phyloP scores from a whole-genome alignment of 768 basidiomycete species.

The Gloeophyllum trabeum region DNA sequence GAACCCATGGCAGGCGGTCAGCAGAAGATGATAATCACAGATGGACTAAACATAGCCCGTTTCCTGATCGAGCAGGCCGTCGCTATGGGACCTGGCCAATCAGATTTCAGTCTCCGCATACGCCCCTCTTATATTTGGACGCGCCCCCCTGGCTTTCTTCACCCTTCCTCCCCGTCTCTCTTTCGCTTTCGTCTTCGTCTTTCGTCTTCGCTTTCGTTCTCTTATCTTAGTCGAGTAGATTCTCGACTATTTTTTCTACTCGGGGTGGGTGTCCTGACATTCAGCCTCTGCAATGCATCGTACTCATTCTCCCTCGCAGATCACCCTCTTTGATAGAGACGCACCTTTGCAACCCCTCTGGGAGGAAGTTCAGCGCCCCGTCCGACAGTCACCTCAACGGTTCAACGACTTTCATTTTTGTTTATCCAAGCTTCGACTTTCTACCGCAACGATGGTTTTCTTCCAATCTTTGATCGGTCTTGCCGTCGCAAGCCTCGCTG shows the following conservation, averaged over 20 bases:
- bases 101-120: too few species aligned
- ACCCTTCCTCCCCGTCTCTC: conserved; percentile 17
- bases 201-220: conserved; percentile 17
- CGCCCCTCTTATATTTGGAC: too few species aligned
- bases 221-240: conserved; percentile 54
- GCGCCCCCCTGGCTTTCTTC: conserved; percentile 13
- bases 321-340: conserved; percentile 69
- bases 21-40: too few species aligned
- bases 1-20: too few species aligned
- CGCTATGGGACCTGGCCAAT: too few species aligned
- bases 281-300: conserved; percentile 1
- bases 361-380: conserved; percentile 38
- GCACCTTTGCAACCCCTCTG: conserved; percentile 43
- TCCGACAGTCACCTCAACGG: conserved; percentile 36
- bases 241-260: conserved; percentile 52
- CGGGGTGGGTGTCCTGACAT: conserved; percentile 8
- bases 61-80: too few species aligned
- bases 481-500: conserved; percentile 38
- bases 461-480: conserved; percentile 42
- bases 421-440: conserved; percentile 15
- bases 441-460: conserved; percentile 44
- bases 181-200: conserved; percentile 20
- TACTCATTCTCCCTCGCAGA: conserved; percentile 20
- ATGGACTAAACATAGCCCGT: too few species aligned
- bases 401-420: conserved; percentile 19